Evolutionary conservation across 805 yeast species (phyloP).

Genomic region (Naumovozyma castellii): DNA sequence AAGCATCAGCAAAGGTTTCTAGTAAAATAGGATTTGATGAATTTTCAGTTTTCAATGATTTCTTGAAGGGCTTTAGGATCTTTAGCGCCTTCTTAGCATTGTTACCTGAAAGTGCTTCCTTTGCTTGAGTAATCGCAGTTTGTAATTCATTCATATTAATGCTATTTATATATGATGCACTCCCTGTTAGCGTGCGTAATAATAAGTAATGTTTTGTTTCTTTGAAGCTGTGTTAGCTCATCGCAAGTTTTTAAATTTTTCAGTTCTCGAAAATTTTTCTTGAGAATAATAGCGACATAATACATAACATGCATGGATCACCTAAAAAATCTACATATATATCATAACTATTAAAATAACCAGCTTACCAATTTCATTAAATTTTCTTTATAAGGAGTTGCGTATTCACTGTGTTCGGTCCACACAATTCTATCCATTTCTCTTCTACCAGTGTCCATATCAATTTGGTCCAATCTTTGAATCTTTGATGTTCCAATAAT

Average conservation of each 20-base stretch:
- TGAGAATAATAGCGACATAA: too few relatives aligned
- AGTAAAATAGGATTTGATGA: slow-evolving; percentile 36
- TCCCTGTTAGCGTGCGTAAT: background rate
- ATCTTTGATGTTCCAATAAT: slow-evolving; percentile 51
- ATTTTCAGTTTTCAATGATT: slow-evolving; percentile 16
- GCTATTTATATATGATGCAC: background rate
- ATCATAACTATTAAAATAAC: too few relatives aligned
- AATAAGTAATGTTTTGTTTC: background rate
- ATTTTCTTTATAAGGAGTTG: slow-evolving; percentile 26
- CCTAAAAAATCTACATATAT: too few relatives aligned
- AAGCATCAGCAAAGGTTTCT: slow-evolving; percentile 63
- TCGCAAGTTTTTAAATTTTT: slow-evolving; percentile 2
- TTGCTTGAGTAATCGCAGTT: slow-evolving; percentile 15
- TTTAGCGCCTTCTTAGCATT: slow-evolving; percentile 30
- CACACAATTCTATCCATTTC: slow-evolving; percentile 74
- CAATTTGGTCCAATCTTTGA: slow-evolving; percentile 62
- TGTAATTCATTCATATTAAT: slow-evolving; percentile 13
- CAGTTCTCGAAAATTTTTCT: too few relatives aligned
- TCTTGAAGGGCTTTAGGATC: slow-evolving; percentile 29
- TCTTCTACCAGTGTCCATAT: slow-evolving; percentile 74
- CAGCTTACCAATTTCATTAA: slow-evolving; percentile 24
- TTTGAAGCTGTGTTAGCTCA: slow-evolving; percentile 1
- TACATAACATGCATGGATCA: too few relatives aligned
- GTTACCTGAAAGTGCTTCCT: slow-evolving; percentile 16
- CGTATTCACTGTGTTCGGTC: slow-evolving; percentile 55